Percentiles rank a stretch among this genome's conserved stretches.
Evolutionary conservation across 495 filamentous ascomycete genomes (phyloP).

Genomic region (Trichocladium uniseriatum): DNA sequence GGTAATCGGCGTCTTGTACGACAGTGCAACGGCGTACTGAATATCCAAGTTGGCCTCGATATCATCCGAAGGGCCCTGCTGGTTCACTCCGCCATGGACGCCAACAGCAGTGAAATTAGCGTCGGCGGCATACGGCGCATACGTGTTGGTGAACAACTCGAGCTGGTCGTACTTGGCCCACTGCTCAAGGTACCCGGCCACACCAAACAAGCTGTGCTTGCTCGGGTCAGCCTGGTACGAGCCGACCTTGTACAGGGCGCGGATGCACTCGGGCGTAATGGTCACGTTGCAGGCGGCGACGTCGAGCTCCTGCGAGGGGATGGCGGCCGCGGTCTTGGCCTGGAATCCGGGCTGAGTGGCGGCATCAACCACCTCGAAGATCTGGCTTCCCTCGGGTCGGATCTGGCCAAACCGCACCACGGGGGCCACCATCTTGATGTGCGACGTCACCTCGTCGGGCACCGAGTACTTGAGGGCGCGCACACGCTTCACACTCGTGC

Average conservation of each 20-base stretch:
- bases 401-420: too few relatives aligned
- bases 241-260: slow-evolving; percentile 49
- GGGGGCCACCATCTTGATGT: too few relatives aligned
- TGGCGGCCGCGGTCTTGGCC: too few relatives aligned
- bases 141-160: slow-evolving; percentile 21
- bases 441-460: too few relatives aligned
- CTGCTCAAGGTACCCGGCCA: slow-evolving; percentile 48
- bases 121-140: slow-evolving; percentile 25
- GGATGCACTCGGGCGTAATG: slow-evolving; percentile 52
- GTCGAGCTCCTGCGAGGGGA: too few relatives aligned
- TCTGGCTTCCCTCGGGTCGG: too few relatives aligned
- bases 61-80: slow-evolving; percentile 37
- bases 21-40: slow-evolving; percentile 55
- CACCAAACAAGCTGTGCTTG: slow-evolving; percentile 42
- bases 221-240: slow-evolving; percentile 40
- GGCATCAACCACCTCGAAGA: too few relatives aligned
- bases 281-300: slow-evolving; percentile 43
- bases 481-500: too few relatives aligned
- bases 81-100: slow-evolving; percentile 47
- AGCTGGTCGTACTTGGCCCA: slow-evolving; percentile 27
- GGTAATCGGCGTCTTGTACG: slow-evolving; percentile 48
- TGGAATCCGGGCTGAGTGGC: too few relatives aligned
- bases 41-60: slow-evolving; percentile 68
- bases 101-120: slow-evolving; percentile 49
- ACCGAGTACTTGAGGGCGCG: too few relatives aligned